Conservation (phyloP, 495 filamentous ascomycete species). For the Tuber indicum region DNA sequence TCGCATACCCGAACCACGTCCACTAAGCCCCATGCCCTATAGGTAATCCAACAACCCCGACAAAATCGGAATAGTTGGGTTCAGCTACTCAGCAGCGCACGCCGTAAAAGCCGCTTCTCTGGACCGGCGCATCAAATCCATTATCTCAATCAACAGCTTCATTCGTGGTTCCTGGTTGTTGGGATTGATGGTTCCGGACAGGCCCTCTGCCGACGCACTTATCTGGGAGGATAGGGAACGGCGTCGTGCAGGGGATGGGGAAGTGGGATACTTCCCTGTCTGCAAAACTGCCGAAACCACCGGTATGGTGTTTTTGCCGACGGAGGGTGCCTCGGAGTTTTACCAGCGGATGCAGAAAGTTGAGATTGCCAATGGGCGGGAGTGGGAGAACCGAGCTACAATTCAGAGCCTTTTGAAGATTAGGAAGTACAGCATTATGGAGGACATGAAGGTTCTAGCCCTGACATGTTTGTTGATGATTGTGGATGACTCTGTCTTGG, state of each 20-base stretch:
- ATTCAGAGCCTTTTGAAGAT: constrained; percentile 12
- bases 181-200: not conserved
- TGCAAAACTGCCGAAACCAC: not conserved
- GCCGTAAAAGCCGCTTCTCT: constrained; percentile 8
- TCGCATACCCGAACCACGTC: too few relatives aligned
- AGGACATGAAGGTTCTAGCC: not conserved
- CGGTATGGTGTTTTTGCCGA: not conserved
- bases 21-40: too few relatives aligned
- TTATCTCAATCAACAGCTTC: constrained; percentile 8
- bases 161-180: not conserved
- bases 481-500: not conserved
- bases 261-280: constrained; percentile 9
- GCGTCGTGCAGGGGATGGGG: constrained; percentile 3
- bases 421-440: not conserved
- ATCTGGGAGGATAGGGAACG: constrained; percentile 11
- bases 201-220: not conserved
- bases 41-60: too few relatives aligned
- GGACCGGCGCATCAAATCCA: constrained; percentile 17
- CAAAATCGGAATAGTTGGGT: constrained; percentile 16
- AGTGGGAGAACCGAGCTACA: constrained; percentile 17
- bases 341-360: constrained; percentile 6
- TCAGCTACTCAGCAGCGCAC: constrained; percentile 12
- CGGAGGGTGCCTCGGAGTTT: not conserved
- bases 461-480: constrained; percentile 25
- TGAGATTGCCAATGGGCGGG: not conserved